Evolutionary conservation across 2,329 filamentous ascomycete species (phyloP), one percentile per base, ranked within the genome.

Genomic region (Sarocladiaceae sp.): DNA sequence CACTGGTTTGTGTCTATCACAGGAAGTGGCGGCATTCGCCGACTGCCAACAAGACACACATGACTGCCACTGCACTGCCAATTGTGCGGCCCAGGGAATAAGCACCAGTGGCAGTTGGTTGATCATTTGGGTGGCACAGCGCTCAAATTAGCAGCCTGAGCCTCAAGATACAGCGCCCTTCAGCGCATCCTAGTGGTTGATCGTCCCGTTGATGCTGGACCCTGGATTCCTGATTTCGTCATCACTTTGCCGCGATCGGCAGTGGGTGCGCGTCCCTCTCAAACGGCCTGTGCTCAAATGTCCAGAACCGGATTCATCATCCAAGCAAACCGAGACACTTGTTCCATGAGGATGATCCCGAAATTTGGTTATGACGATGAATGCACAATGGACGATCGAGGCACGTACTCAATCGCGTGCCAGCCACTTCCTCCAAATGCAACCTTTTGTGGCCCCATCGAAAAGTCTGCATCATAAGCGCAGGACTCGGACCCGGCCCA

Each of bases 141-240:
- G n/a, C n/a, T n/a, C n/a, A n/a, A n/a, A n/a, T n/a, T n/a, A n/a
- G n/a, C n/a, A n/a, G n/a, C n/a, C n/a, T n/a, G n/a, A n/a, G n/a
- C n/a, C n/a, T n/a, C n/a, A n/a, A n/a, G n/a, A n/a, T n/a, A n/a
- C n/a, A n/a, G n/a, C n/a, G n/a, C n/a, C n/a, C n/a, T n/a, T n/a
- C n/a, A n/a, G n/a, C n/a, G n/a, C n/a, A n/a, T n/a, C n/a, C n/a
- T n/a, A n/a, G n/a, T n/a, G n/a, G n/a, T n/a, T n/a, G 7, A 10
- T 26, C 23, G 22, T 23, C 40, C n/a, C 28, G 40, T n/a, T 44
- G 22, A 40, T 20, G 23, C 23, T 44, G 40, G 40, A 44, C 40
- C 40, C 40, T 44, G 20, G 40, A 44, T 44, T 44, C 22, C 23
- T 44, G 10, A 25, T 44, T 44, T 44, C 40, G 40, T 44, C 40